phyloP scores from a whole-genome alignment of 2,329 filamentous ascomycete species.

The Emergomyces pasteurianus region DNA sequence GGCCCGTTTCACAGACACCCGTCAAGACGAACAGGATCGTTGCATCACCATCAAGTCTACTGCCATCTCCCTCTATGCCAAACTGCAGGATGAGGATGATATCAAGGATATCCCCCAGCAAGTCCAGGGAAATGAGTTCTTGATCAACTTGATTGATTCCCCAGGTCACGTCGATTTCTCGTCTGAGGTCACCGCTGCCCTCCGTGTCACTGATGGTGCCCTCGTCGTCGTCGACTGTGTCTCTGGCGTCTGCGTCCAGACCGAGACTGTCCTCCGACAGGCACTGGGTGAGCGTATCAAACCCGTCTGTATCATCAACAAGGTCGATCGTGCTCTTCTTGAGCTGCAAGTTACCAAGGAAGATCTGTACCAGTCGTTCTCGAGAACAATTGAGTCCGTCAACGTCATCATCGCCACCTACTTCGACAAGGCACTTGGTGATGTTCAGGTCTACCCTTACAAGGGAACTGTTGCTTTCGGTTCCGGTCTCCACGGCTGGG shows the following conservation, averaged over 20 bases:
- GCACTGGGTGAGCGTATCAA: slow-evolving; percentile 99
- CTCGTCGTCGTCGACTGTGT: slow-evolving; percentile 99
- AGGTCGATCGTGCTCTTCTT: slow-evolving; percentile 98
- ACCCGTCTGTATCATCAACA: slow-evolving; percentile 99
- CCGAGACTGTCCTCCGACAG: slow-evolving; percentile 98
- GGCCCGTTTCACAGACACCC: slow-evolving; percentile 90
- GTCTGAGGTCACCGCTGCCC: slow-evolving; percentile 96
- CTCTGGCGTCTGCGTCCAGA: slow-evolving; percentile 99
- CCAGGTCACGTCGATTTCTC: slow-evolving; percentile 99
- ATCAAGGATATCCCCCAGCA: slow-evolving; percentile 87
- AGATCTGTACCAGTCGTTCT: slow-evolving; percentile 99
- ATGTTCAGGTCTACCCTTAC: slow-evolving; percentile 97
- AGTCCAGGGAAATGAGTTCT: slow-evolving; percentile 87
- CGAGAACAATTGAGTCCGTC: slow-evolving; percentile 97
- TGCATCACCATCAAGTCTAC: slow-evolving; percentile 99
- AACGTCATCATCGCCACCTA: slow-evolving; percentile 99
- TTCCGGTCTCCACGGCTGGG: slow-evolving; percentile 99
- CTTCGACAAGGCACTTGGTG: slow-evolving; percentile 91
- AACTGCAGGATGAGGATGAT: slow-evolving; percentile 69
- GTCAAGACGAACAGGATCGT: slow-evolving; percentile 96
- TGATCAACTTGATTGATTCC: slow-evolving; percentile 99
- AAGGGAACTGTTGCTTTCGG: slow-evolving; percentile 97
- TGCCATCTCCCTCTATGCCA: slow-evolving; percentile 94
- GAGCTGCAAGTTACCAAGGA: slow-evolving; percentile 98
- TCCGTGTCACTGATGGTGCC: slow-evolving; percentile 99